Conservation (phyloP, 75 land plant species). For the Larix kaempferi region DNA sequence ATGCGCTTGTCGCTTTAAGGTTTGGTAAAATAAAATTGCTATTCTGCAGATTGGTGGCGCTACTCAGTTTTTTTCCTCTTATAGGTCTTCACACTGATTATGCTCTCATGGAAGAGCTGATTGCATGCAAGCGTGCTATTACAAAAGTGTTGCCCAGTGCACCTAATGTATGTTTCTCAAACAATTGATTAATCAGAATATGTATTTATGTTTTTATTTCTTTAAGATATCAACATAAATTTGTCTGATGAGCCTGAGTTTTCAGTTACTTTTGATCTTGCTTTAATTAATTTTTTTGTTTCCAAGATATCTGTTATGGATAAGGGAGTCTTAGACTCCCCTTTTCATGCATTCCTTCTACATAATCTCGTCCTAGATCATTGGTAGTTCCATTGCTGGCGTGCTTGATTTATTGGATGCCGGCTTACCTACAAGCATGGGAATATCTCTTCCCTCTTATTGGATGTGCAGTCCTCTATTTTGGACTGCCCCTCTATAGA, state of each 20-base stretch:
- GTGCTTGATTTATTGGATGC: conserved; percentile 1
- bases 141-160: conserved; percentile 77
- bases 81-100: conserved; percentile 95
- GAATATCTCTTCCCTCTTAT: neutral
- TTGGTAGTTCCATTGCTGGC: neutral
- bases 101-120: conserved; percentile 90
- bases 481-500: neutral
- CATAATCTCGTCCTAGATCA: neutral
- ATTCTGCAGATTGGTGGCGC: neutral
- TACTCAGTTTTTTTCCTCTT: conserved; percentile 1
- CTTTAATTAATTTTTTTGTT: neutral
- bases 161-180: conserved; percentile 76
- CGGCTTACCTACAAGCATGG: neutral
- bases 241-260: neutral
- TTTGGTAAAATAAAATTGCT: neutral
- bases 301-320: neutral
- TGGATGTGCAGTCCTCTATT: neutral
- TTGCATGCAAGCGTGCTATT: conserved; percentile 86
- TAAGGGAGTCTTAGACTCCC: neutral
- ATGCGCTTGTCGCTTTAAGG: neutral
- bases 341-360: neutral
- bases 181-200: neutral
- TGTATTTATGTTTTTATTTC: neutral
- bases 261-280: neutral
- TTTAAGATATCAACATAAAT: neutral